Percentiles rank a stretch among this genome's conserved stretches.
These are phyloP conservation scores for Candida tibetensis DNA, from an alignment of 805 yeast species.

Conservation along the genomic window DNA sequence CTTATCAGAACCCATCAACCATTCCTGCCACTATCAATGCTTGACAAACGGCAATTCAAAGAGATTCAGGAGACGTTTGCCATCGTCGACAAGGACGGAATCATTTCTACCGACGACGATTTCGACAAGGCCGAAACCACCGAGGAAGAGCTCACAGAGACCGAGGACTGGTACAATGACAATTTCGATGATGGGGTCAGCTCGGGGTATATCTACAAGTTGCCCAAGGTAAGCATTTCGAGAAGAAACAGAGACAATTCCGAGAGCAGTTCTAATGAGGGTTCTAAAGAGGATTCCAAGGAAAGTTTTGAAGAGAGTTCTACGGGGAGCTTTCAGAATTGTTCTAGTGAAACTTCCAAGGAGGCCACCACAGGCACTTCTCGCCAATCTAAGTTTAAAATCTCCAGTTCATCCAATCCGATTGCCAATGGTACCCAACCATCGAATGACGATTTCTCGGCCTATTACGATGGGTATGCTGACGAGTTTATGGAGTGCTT, in stretches of 20 bases:
- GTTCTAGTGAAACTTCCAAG: too few species aligned
- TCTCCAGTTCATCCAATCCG: neutral
- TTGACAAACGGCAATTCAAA: neutral
- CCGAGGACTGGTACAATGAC: neutral
- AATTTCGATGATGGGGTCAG: neutral
- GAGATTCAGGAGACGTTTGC: slow-evolving; percentile 10
- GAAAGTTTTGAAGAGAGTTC: too few species aligned
- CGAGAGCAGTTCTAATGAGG: neutral
- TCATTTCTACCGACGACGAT: slow-evolving; percentile 12
- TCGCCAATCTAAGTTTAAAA: neutral
- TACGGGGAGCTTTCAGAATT: too few species aligned
- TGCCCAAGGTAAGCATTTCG: slow-evolving; percentile 4
- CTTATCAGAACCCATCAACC: neutral
- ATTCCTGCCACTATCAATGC: neutral
- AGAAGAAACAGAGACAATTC: neutral
- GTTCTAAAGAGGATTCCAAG: neutral
- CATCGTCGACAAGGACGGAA: slow-evolving; percentile 13
- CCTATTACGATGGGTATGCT: slow-evolving; percentile 18
- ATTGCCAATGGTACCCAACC: neutral
- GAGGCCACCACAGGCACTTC: neutral
- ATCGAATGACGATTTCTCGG: neutral
- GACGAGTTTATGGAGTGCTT: slow-evolving; percentile 29
- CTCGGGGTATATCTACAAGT: slow-evolving; percentile 6
- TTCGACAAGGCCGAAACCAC: neutral
- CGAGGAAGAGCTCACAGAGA: neutral